phyloP scores from a whole-genome alignment of 2,329 filamentous ascomycete genomes.

The Ploettnerulaceae sp. region DNA sequence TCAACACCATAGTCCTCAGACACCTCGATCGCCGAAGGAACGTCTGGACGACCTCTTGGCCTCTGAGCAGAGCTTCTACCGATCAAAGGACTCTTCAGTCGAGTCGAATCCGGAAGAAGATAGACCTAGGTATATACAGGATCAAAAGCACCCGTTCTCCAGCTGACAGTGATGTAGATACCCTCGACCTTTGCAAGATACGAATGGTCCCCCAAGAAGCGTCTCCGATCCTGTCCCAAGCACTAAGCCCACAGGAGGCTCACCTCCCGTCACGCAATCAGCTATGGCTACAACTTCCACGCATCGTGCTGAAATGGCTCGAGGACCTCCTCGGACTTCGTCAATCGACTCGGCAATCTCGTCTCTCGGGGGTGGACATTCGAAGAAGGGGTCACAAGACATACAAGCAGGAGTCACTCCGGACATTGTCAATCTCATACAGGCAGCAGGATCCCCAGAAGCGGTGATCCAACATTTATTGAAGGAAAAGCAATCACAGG shows the following conservation, averaged over 20 bases:
- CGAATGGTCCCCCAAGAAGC: constrained; percentile 33
- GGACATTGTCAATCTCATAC: constrained; percentile 75
- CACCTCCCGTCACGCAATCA: constrained; percentile 19
- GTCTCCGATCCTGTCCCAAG: constrained; percentile 32
- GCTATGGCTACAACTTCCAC: constrained; percentile 29
- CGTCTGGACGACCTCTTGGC: constrained; percentile 34
- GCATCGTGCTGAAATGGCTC: constrained; percentile 30
- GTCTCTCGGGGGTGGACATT: constrained; percentile 58
- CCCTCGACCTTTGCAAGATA: constrained; percentile 22
- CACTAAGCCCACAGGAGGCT: constrained; percentile 24
- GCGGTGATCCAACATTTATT: constrained; percentile 82
- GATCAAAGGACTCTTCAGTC: constrained; percentile 24
- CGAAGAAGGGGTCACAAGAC: constrained; percentile 55
- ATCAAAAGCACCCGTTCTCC: not conserved
- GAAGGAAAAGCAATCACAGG: constrained; percentile 85
- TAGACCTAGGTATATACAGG: constrained; percentile 23
- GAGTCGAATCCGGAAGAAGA: constrained; percentile 21
- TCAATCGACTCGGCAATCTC: constrained; percentile 95
- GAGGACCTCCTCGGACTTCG: constrained; percentile 60
- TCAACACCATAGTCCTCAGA: constrained; percentile 17
- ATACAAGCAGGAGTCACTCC: constrained; percentile 46
- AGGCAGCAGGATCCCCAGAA: constrained; percentile 82
- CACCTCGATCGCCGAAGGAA: constrained; percentile 33
- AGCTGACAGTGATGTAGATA: constrained; percentile 20
- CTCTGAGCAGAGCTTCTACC: constrained; percentile 34